Conservation (phyloP, 2,329 filamentous ascomycete genomes). For the Diaporthe sp. region DNA sequence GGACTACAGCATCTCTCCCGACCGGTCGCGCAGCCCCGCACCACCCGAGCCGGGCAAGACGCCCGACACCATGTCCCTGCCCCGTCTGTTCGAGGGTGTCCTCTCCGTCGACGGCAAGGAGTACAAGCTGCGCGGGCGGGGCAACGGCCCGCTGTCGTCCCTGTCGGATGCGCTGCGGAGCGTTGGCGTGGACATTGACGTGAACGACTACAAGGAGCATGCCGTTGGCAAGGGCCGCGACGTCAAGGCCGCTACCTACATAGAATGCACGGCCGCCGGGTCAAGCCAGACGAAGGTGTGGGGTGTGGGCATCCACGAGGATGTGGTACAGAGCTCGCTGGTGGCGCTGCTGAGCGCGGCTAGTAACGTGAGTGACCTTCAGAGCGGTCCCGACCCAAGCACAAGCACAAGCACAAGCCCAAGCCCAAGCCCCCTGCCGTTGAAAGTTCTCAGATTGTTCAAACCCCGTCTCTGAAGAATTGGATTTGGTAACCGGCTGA, state of each 20-base stretch:
- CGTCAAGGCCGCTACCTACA: conserved; percentile 95
- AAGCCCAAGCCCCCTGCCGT: conserved; percentile 24
- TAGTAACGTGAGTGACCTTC: conserved; percentile 77
- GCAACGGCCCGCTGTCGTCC: conserved; percentile 92
- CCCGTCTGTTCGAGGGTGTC: conserved; percentile 87
- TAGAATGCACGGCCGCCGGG: conserved; percentile 83
- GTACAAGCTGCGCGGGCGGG: conserved; percentile 82
- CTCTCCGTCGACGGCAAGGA: conserved; percentile 86
- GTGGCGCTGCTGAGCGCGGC: conserved; percentile 89
- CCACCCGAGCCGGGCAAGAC: conserved; percentile 78
- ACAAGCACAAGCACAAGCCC: conserved; percentile 8
- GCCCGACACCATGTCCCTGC: conserved; percentile 82
- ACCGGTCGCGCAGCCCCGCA: conserved; percentile 82
- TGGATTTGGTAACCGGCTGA: conserved; percentile 23
- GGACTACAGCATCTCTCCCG: conserved; percentile 91
- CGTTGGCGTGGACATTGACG: conserved; percentile 88
- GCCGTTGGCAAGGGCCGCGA: conserved; percentile 85
- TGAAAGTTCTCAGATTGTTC: conserved; percentile 32
- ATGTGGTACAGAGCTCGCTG: conserved; percentile 91
- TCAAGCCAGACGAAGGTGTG: conserved; percentile 79
- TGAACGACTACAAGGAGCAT: conserved; percentile 96
- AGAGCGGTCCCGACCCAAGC: conserved; percentile 20
- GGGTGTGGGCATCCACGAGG: conserved; percentile 93
- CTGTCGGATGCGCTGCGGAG: conserved; percentile 84
- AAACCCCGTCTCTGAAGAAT: conserved; percentile 26